Percentiles rank a stretch among this genome's conserved stretches.
These are phyloP conservation scores for Hyaloscypha finlandica DNA, from an alignment of 495 filamentous ascomycete species.

Conservation along the genomic window DNA sequence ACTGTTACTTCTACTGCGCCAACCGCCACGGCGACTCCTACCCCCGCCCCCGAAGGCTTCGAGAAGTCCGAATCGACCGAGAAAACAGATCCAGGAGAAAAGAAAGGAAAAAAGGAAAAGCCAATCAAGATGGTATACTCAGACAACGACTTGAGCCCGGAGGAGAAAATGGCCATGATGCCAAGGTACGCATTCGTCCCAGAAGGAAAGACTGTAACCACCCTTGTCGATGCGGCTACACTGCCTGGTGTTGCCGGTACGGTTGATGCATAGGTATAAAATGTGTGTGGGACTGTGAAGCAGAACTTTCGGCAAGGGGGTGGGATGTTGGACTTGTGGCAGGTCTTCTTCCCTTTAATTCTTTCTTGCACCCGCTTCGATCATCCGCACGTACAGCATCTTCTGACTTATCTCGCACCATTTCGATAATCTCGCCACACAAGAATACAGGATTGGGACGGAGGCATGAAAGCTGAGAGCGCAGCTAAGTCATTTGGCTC, in stretches of 20 bases:
- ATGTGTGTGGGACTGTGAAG: background rate
- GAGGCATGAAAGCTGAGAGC: constrained; percentile 13
- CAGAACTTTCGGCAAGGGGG: background rate
- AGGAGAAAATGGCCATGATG: constrained; percentile 82
- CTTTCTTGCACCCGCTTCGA: constrained; percentile 20
- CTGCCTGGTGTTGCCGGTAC: constrained; percentile 23
- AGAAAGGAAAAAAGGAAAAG: constrained; percentile 73
- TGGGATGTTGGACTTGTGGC: constrained; percentile 7
- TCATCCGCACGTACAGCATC: background rate
- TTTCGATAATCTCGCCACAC: background rate
- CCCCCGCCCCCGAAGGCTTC: constrained; percentile 21
- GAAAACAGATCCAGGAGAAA: constrained; percentile 46
- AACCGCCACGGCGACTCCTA: constrained; percentile 30
- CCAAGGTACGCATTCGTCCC: constrained; percentile 74
- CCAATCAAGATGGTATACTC: constrained; percentile 79
- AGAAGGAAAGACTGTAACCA: constrained; percentile 40
- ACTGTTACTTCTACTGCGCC: constrained; percentile 33
- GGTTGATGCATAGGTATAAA: constrained; percentile 22
- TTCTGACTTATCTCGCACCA: background rate
- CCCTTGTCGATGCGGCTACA: constrained; percentile 32
- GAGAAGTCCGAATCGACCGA: constrained; percentile 28
- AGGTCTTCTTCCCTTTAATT: constrained; percentile 21
- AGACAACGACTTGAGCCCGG: constrained; percentile 76
- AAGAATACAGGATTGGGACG: constrained; percentile 7
- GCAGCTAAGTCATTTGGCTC: constrained; percentile 29